Evolutionary conservation across 2,329 filamentous ascomycete species (phyloP), one percentile per base, ranked within the genome.

Genomic region (Trichoderma gracile): DNA sequence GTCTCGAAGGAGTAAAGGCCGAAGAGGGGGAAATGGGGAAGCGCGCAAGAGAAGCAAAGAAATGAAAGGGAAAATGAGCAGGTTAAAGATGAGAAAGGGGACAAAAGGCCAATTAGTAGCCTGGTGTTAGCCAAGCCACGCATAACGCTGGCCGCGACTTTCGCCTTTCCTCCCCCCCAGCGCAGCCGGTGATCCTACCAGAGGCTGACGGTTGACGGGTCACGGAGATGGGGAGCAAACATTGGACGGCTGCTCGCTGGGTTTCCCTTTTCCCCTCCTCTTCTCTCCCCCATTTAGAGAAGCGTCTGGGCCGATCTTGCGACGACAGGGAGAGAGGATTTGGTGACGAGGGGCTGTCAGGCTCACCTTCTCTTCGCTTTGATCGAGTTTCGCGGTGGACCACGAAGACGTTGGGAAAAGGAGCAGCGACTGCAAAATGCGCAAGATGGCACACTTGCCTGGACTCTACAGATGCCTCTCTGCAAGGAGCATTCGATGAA

Each of bases 231-330:
- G 49, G 43, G 49, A 63, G 43, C 33, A 63, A 63, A 56, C 50
- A 49, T 49, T 57, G 52, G 52, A 49, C 55, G 47, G 53, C 9
- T 49, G 45, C 42, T 12, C 33, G 10, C 12, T 38, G 12, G 33
- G 7, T 38, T 38, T 12, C 10, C 33, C 33, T 53, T 21, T 62
- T 46, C 1, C 38, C 49, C 47, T 53, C 58, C 46, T 7, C 19
- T 25, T 25, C 47, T n/a, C 10, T 23, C n/a, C n/a, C 56, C 56
- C 30, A 50, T n/a, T 52, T 19, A 19, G 57, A 60, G 60, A 8
- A 63, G 60, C 56, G 52, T 63, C 56, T 49, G 30, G 52, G 50
- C 52, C 60, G 60, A 63, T 63, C 60, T 56, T 47, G 50, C 60
- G 21, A 56, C 60, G 23, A 56, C 19, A 27, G 42, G 60, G 55